Evolutionary conservation across 1,139 yeast species (phyloP).

Genomic region (Candida sanyaensis): DNA sequence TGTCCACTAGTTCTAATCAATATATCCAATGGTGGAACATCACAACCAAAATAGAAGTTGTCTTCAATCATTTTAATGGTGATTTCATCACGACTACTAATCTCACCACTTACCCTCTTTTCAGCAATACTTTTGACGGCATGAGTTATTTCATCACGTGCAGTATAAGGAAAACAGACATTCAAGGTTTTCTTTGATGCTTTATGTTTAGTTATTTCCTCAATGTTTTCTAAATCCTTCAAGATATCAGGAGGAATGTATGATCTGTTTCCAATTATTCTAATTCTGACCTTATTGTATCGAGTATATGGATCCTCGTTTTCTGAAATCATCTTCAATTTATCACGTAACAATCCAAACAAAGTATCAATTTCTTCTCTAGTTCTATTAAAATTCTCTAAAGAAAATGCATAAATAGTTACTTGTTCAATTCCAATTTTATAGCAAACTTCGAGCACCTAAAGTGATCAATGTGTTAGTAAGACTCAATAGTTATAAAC

Average conservation of each 20-base stretch:
- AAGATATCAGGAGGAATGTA: conserved; percentile 49
- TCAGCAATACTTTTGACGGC: conserved; percentile 32
- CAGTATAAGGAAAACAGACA: conserved; percentile 60
- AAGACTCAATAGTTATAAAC: neutral
- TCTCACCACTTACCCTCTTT: conserved; percentile 23
- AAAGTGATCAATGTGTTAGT: neutral
- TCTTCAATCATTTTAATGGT: conserved; percentile 30
- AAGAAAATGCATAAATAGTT: conserved; percentile 59
- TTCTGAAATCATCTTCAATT: conserved; percentile 28
- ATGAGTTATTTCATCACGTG: conserved; percentile 56
- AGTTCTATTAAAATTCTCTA: conserved; percentile 57
- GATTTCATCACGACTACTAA: conserved; percentile 29
- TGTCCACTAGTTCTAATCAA: conserved; percentile 60
- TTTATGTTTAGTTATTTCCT: conserved; percentile 32
- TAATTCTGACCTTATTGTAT: conserved; percentile 35
- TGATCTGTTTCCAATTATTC: conserved; percentile 49
- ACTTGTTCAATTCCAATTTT: conserved; percentile 47
- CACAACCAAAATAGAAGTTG: conserved; percentile 49
- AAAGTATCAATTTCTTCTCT: conserved; percentile 54
- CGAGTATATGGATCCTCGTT: conserved; percentile 33
- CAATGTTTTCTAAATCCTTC: conserved; percentile 44
- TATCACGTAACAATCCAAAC: conserved; percentile 46
- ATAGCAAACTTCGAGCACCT: conserved; percentile 48
- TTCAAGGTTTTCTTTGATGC: conserved; percentile 35
- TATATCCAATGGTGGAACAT: conserved; percentile 49